A percentile compares a stretch with the other conserved stretches of the same genome.
These are phyloP conservation scores for Alternaria rosae DNA, from an alignment of 2,329 filamentous ascomycete genomes.

Conservation along the genomic window DNA sequence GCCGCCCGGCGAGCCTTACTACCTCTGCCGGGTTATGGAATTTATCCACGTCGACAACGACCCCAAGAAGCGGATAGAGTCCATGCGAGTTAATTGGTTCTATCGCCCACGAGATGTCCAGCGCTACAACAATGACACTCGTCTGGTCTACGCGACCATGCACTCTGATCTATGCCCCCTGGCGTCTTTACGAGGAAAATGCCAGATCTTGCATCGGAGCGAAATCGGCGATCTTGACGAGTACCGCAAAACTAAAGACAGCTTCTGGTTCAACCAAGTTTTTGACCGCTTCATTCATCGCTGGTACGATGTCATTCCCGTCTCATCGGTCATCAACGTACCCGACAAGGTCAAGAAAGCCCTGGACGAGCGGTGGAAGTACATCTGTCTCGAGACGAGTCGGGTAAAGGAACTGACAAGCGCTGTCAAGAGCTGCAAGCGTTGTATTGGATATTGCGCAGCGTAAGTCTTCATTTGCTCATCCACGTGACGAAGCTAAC, in stretches of 20 bases:
- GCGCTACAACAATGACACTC: slow-evolving; percentile 88
- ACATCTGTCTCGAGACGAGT: slow-evolving; percentile 90
- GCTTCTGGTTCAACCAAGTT: slow-evolving; percentile 96
- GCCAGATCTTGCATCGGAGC: slow-evolving; percentile 84
- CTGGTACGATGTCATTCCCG: slow-evolving; percentile 96
- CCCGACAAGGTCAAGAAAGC: slow-evolving; percentile 95
- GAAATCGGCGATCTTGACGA: slow-evolving; percentile 84
- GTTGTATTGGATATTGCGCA: slow-evolving; percentile 89
- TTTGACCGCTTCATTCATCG: slow-evolving; percentile 99
- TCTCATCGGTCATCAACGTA: slow-evolving; percentile 91
- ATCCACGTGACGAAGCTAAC: slow-evolving; percentile 20
- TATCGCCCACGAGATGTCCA: slow-evolving; percentile 96
- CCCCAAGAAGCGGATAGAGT: slow-evolving; percentile 75
- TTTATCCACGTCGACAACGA: slow-evolving; percentile 82
- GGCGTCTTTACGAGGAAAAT: slow-evolving; percentile 91
- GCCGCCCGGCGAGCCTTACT: slow-evolving; percentile 96
- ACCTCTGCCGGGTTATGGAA: slow-evolving; percentile 97
- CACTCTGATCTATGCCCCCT: slow-evolving; percentile 96
- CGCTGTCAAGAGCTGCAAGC: slow-evolving; percentile 94
- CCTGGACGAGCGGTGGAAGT: slow-evolving; percentile 95
- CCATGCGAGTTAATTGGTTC: slow-evolving; percentile 96
- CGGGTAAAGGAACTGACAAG: slow-evolving; percentile 95
- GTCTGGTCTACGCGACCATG: slow-evolving; percentile 95
- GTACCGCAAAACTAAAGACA: slow-evolving; percentile 84
- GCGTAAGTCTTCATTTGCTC: slow-evolving; percentile 66